These are phyloP conservation scores for Hericium coralloides DNA, from an alignment of 768 basidiomycete genomes.

Conservation along the genomic window DNA sequence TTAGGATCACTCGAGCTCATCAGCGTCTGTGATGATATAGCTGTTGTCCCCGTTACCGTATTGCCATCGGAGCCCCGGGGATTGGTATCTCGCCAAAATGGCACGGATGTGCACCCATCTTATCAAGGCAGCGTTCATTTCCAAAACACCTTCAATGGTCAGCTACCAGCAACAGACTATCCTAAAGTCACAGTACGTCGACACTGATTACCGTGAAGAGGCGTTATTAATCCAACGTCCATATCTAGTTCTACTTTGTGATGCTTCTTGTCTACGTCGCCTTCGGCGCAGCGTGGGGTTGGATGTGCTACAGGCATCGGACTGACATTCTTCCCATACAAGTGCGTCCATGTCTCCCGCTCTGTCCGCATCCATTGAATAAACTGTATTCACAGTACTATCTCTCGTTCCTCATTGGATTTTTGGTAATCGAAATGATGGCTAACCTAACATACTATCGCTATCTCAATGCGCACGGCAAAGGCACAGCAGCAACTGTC, in stretches of 20 bases:
- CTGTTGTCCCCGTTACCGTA: conserved; percentile 85
- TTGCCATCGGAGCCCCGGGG: conserved; percentile 19
- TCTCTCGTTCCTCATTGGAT: conserved; percentile 76
- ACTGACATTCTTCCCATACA: conserved; percentile 85
- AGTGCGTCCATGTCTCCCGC: conserved; percentile 30
- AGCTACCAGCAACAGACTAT: conserved; percentile 88
- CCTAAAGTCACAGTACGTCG: conserved; percentile 86
- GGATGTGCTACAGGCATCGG: conserved; percentile 71
- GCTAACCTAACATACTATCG: conserved; percentile 93
- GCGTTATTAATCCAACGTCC: background rate
- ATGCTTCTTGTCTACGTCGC: conserved; percentile 75
- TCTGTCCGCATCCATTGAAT: background rate
- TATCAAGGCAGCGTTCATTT: conserved; percentile 80
- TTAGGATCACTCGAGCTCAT: background rate
- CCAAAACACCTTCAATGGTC: conserved; percentile 80
- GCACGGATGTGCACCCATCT: conserved; percentile 55
- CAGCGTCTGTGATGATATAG: conserved; percentile 27
- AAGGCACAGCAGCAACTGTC: conserved; percentile 62
- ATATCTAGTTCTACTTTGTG: conserved; percentile 69
- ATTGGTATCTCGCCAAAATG: conserved; percentile 23
- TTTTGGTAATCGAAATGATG: conserved; percentile 91
- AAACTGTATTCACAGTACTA: conserved; percentile 53
- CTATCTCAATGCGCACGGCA: conserved; percentile 85
- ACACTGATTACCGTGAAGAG: background rate
- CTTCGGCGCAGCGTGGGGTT: conserved; percentile 70